These are phyloP conservation scores for Phytophthora tentaculata DNA, from an alignment of 352 stramenopile genomes.

Conservation along the genomic window DNA sequence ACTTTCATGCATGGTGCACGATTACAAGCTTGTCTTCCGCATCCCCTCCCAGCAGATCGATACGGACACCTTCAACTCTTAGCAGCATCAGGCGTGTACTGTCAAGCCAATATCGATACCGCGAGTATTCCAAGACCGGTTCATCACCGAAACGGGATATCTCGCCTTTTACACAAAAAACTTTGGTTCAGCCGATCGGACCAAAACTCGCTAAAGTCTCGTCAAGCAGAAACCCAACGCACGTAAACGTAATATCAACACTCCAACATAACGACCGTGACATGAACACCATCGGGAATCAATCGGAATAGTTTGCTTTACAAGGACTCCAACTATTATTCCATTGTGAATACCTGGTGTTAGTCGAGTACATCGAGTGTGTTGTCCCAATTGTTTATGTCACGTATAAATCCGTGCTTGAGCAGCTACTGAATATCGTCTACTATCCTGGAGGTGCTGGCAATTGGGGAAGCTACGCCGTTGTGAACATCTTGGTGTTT, in stretches of 20 bases:
- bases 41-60: not conserved
- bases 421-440: not conserved
- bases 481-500: not conserved
- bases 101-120: not conserved
- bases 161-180: not conserved
- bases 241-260: no score
- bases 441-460: not conserved
- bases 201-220: not conserved
- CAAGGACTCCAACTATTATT: not conserved
- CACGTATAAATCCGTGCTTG: not conserved
- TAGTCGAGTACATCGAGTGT: not conserved
- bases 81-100: not conserved
- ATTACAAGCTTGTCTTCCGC: not conserved
- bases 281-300: not conserved
- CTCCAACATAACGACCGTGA: no score
- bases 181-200: not conserved
- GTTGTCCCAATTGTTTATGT: not conserved
- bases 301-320: not conserved
- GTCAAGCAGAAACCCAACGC: not conserved
- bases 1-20: not conserved
- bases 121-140: not conserved
- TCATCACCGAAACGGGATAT: not conserved
- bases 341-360: not conserved
- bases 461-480: not conserved
- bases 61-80: no score